Evolutionary conservation across 2,329 filamentous ascomycete genomes (phyloP).

Genomic region (Cladosporium austrohemisphaericum): DNA sequence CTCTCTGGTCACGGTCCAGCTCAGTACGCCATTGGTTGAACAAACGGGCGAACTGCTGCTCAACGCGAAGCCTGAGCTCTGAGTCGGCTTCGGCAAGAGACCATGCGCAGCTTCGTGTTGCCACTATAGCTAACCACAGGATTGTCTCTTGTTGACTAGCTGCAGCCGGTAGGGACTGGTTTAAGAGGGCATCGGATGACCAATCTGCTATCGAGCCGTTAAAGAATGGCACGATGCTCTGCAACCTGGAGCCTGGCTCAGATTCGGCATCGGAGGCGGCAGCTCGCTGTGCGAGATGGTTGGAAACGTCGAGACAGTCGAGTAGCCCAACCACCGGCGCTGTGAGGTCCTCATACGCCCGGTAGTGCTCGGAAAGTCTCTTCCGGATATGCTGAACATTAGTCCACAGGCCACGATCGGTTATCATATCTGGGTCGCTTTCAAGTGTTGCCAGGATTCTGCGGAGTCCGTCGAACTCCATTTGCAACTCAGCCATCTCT

Average conservation of each 20-base stretch:
- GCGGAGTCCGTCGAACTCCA: conserved; percentile 58
- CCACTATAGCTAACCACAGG: conserved; percentile 23
- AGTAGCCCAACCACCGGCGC: conserved; percentile 74
- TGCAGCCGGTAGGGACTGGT: conserved; percentile 16
- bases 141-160: conserved; percentile 23
- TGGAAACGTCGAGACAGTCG: conserved; percentile 57
- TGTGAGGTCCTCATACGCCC: conserved; percentile 81
- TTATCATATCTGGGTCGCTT: neutral
- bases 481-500: conserved; percentile 68
- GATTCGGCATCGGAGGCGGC: neutral
- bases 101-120: conserved; percentile 18
- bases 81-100: conserved; percentile 15
- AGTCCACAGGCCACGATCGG: conserved; percentile 20
- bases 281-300: conserved; percentile 16
- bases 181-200: conserved; percentile 23
- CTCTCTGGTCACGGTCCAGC: conserved; percentile 70
- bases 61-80: conserved; percentile 48
- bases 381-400: conserved; percentile 58
- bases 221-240: conserved; percentile 24
- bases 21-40: conserved; percentile 78
- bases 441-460: conserved; percentile 20
- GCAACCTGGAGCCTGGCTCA: neutral
- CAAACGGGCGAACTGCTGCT: conserved; percentile 66
- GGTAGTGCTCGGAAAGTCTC: conserved; percentile 66
- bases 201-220: conserved; percentile 20